Evolutionary conservation across 805 yeast genomes (phyloP), one percentile per base, ranked within the genome.

Genomic region (Lipomyces anomalus): DNA sequence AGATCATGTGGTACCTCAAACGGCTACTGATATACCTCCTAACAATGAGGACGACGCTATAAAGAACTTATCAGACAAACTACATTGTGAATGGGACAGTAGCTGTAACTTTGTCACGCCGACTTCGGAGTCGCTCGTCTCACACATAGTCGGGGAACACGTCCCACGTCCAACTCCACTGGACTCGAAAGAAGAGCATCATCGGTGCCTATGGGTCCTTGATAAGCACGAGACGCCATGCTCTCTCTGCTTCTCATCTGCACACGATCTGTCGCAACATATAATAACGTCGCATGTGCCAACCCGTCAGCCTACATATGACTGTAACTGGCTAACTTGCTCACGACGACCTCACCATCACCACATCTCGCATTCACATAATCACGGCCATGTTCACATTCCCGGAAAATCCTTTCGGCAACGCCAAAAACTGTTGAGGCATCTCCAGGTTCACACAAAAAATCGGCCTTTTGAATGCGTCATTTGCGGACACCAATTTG

Each of bases 381-480:
- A n/a, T n/a, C n/a, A n/a, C n/a, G n/a, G n/a, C n/a, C n/a, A n/a
- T n/a, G n/a, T n/a, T n/a, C n/a, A n/a, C n/a, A n/a, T n/a, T n/a
- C n/a, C n/a, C n/a, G n/a, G n/a, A n/a, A n/a, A n/a, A 50, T 73
- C 74, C 2, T 92, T 90, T 60, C 65, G 75, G 6, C 97, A 90
- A 62, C 72, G 92, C 24, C 97, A 90, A 57, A 92, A 90, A 64
- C 67, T 88, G 6, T 66, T 84, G 13, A 74, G 98, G 35, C 98
- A 90, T 66, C 67, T 92, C 40, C 92, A 84, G 63, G 82, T 82
- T 3, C 98, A 92, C 63, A 86, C 97, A 0, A 79, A 82, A 47
- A 79, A 82, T 61, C 80, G 82, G 61, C 97, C 97, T 0, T 83
- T 74, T 62, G 69, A 71, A 47, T 92, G 98, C 65, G 58, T 67